A percentile compares a stretch with the other conserved stretches of the same genome.
phyloP scores from a whole-genome alignment of 2,329 filamentous ascomycete species.

The Phyllosticta citriasiana region DNA sequence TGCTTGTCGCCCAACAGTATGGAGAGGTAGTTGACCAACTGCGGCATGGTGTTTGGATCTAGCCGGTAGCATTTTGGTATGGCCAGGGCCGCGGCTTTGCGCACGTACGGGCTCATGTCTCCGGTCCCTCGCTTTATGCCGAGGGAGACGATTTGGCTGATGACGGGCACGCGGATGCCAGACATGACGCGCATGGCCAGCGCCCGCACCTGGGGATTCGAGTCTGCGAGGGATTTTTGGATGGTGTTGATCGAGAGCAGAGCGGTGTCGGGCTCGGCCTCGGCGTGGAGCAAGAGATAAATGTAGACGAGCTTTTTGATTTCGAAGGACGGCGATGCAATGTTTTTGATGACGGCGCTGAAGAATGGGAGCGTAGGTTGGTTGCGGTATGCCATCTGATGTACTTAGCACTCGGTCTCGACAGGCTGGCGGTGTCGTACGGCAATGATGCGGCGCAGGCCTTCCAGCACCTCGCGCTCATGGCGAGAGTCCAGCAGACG shows the following conservation, averaged over 20 bases:
- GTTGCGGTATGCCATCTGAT: slow-evolving; percentile 86
- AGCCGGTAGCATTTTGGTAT: slow-evolving; percentile 94
- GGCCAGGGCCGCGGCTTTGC: slow-evolving; percentile 83
- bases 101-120: slow-evolving; percentile 90
- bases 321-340: slow-evolving; percentile 84
- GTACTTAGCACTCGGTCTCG: slow-evolving; percentile 1
- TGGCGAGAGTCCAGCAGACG: slow-evolving; percentile 89
- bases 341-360: slow-evolving; percentile 96
- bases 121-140: slow-evolving; percentile 89
- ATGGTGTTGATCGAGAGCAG: slow-evolving; percentile 97
- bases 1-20: slow-evolving; percentile 79
- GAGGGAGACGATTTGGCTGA: slow-evolving; percentile 91
- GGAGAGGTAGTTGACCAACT: slow-evolving; percentile 72
- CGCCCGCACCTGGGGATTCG: slow-evolving; percentile 80
- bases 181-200: slow-evolving; percentile 96
- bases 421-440: slow-evolving; percentile 41
- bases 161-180: slow-evolving; percentile 90
- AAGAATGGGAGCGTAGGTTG: slow-evolving; percentile 88
- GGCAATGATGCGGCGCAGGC: slow-evolving; percentile 76
- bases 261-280: slow-evolving; percentile 89
- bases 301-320: slow-evolving; percentile 99
- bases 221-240: slow-evolving; percentile 90
- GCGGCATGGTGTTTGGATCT: slow-evolving; percentile 74
- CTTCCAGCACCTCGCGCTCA: slow-evolving; percentile 88
- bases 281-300: slow-evolving; percentile 92